Percentiles rank a stretch among this genome's conserved stretches.
phyloP scores from a whole-genome alignment of 1,139 yeast species.

The Candida gigantensis region DNA sequence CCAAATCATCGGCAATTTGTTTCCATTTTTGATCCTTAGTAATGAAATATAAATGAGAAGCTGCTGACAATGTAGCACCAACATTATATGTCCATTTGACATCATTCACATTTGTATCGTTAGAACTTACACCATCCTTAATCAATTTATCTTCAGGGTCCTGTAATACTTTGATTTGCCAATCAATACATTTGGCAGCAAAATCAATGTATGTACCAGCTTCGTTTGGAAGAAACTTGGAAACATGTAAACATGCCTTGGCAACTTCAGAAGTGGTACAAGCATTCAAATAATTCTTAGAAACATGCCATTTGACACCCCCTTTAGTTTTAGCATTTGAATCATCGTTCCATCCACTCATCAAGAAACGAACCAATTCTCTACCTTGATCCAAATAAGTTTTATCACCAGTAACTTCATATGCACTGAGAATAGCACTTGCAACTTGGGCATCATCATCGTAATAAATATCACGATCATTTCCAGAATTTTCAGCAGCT shows the following conservation, averaged over 20 bases:
- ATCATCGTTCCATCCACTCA: constrained; percentile 65
- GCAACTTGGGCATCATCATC: constrained; percentile 81
- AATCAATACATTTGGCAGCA: constrained; percentile 56
- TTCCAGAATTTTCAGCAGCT: constrained; percentile 58
- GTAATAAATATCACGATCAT: constrained; percentile 65
- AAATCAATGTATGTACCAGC: constrained; percentile 47
- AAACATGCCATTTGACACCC: constrained; percentile 69
- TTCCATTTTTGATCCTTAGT: constrained; percentile 59
- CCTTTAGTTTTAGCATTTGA: constrained; percentile 48
- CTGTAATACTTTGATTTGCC: constrained; percentile 53
- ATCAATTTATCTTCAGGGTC: constrained; percentile 60
- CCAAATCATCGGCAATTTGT: constrained; percentile 58
- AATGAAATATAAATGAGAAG: constrained; percentile 50
- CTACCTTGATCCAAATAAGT: constrained; percentile 57
- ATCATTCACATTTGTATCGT: constrained; percentile 45
- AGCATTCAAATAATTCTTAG: constrained; percentile 59
- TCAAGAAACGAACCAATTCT: constrained; percentile 60
- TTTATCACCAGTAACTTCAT: constrained; percentile 63
- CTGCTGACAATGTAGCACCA: constrained; percentile 64
- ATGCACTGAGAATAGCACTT: constrained; percentile 65
- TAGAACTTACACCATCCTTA: constrained; percentile 61
- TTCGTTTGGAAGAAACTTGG: constrained; percentile 53
- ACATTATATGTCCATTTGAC: constrained; percentile 72
- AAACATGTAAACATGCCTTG: constrained; percentile 60
- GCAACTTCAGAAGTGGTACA: constrained; percentile 77